Evolutionary conservation across 83 land plant genomes (phyloP).

Genomic region (Diphasiastrum complanatum): DNA sequence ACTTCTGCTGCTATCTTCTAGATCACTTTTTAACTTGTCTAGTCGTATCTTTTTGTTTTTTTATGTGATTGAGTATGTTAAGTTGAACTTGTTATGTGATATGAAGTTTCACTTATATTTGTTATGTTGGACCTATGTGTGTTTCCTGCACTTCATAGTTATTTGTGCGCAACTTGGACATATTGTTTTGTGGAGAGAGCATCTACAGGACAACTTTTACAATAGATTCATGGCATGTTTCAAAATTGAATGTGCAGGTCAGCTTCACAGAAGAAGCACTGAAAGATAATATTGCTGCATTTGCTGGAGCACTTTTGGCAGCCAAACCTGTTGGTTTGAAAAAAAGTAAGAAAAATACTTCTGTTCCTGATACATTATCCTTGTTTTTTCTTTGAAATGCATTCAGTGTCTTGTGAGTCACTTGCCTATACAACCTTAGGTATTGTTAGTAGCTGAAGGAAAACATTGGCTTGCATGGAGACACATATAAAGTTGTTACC

Average conservation of each 20-base stretch:
- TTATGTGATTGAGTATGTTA: no score
- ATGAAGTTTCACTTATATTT: no score
- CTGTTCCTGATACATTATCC: constrained; percentile 1
- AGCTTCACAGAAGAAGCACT: constrained; percentile 61
- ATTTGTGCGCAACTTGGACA: no score
- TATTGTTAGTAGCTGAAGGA: not conserved
- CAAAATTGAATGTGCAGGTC: constrained; percentile 38
- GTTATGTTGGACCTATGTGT: no score
- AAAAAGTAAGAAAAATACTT: constrained; percentile 48
- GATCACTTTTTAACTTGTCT: no score
- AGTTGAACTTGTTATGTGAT: no score
- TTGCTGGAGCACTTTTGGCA: constrained; percentile 73
- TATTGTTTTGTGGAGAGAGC: not conserved
- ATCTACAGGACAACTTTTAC: not conserved
- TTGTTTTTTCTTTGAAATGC: constrained; percentile 5
- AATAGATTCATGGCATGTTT: constrained; percentile 1
- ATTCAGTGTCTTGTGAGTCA: not conserved
- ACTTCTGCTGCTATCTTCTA: no score
- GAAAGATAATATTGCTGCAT: constrained; percentile 75
- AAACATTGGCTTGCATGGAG: no score
- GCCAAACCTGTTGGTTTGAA: constrained; percentile 92
- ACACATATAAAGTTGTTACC: no score
- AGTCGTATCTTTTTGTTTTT: no score
- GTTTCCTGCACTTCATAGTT: no score
- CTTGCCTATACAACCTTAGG: not conserved